A percentile compares a stretch with the other conserved stretches of the same genome.
These are phyloP conservation scores for Gossypium trilobum DNA, from an alignment of 441 rosid genomes.

Conservation along the genomic window DNA sequence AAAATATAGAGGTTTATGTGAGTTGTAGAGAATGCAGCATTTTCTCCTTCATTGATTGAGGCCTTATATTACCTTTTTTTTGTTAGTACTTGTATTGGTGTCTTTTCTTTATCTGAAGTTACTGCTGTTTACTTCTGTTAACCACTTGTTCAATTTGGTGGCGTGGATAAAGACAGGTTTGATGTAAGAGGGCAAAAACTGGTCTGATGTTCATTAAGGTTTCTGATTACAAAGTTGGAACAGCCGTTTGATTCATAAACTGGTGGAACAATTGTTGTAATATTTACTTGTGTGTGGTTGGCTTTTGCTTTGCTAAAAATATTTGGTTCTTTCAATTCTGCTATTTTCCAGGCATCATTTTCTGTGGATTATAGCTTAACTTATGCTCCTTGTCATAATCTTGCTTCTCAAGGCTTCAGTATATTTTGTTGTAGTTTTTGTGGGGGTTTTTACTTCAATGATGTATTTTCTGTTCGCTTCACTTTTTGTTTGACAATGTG, in stretches of 20 bases:
- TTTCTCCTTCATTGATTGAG: not conserved
- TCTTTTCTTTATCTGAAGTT: not conserved
- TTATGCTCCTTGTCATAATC: not conserved
- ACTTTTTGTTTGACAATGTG: constrained; percentile 5
- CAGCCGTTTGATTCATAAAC: not conserved
- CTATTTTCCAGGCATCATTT: not conserved
- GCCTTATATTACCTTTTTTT: not conserved
- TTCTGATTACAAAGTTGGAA: constrained; percentile 3
- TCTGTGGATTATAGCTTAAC: not conserved
- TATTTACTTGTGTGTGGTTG: not conserved
- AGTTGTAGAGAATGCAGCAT: not conserved
- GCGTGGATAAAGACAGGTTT: not conserved
- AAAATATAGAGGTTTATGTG: not conserved
- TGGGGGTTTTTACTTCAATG: not conserved
- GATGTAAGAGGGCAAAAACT: not conserved
- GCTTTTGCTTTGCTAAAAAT: not conserved
- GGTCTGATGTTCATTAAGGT: not conserved
- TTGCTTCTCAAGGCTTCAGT: not conserved
- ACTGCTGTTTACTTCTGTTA: not conserved
- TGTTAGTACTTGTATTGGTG: not conserved
- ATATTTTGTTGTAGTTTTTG: not conserved
- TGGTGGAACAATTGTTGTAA: not conserved
- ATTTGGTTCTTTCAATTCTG: not conserved
- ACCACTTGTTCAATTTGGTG: not conserved
- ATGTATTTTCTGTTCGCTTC: not conserved